Evolutionary conservation across 352 stramenopile species (phyloP).

Genomic region (Phytophthora brassicae): DNA sequence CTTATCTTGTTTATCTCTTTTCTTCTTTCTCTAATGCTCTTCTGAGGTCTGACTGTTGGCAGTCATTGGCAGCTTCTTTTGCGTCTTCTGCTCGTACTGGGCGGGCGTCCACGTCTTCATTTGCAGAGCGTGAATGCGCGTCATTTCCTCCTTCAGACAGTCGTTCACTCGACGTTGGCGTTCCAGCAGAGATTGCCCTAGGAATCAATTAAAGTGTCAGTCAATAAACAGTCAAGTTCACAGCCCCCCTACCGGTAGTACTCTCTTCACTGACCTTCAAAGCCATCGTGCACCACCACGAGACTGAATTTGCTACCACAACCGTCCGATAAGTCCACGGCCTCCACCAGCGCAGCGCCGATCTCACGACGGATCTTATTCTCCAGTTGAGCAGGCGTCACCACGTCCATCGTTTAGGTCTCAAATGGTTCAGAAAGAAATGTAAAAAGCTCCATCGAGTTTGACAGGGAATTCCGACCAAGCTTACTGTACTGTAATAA

Average conservation of each 20-base stretch:
- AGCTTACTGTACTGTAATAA: no score
- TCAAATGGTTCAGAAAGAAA: background rate
- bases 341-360: slow-evolving; percentile 66
- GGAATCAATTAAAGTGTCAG: no score
- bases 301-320: slow-evolving; percentile 86
- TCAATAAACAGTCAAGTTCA: background rate
- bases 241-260: background rate
- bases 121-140: slow-evolving; percentile 79
- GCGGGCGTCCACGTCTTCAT: slow-evolving; percentile 86
- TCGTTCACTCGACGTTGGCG: slow-evolving; percentile 80
- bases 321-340: slow-evolving; percentile 77
- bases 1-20: background rate
- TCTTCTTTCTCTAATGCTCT: slow-evolving; percentile 44
- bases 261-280: slow-evolving; percentile 51
- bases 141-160: slow-evolving; percentile 83
- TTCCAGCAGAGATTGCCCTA: slow-evolving; percentile 74
- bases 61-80: slow-evolving; percentile 46
- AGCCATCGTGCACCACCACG: slow-evolving; percentile 78
- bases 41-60: slow-evolving; percentile 44
- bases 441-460: no score
- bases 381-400: slow-evolving; percentile 57
- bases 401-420: slow-evolving; percentile 37
- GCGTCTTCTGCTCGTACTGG: slow-evolving; percentile 85
- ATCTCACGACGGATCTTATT: slow-evolving; percentile 64
- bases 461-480: no score